Percentiles rank a stretch among this genome's conserved stretches.
Conservation (phyloP, 2,329 filamentous ascomycete genomes). For the Sarocladiaceae sp. region DNA sequence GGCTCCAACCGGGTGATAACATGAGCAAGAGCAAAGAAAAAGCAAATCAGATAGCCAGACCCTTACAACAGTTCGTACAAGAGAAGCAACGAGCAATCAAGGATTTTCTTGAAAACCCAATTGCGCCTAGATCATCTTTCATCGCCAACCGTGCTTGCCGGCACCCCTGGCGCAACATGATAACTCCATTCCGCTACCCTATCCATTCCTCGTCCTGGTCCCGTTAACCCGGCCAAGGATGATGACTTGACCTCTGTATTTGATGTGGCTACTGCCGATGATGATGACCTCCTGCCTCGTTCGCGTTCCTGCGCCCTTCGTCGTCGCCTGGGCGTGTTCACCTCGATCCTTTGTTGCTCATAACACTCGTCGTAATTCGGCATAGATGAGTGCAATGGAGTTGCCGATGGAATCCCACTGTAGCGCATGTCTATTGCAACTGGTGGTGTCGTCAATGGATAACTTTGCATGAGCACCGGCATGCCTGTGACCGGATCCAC, state of each 20-base stretch:
- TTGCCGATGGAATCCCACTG: neutral
- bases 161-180: constrained; percentile 40
- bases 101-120: neutral
- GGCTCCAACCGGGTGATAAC: no score
- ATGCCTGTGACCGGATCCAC: neutral
- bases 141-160: constrained; percentile 21
- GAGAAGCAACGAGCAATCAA: no score
- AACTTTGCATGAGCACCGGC: neutral
- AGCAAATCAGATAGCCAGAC: neutral
- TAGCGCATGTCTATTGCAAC: neutral
- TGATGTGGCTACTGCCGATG: constrained; percentile 1
- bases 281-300: neutral
- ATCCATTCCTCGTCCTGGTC: constrained; percentile 39
- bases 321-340: neutral
- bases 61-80: no score
- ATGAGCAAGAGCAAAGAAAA: neutral
- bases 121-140: neutral
- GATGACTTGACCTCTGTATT: constrained; percentile 27
- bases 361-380: neutral
- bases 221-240: constrained; percentile 43
- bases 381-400: neutral
- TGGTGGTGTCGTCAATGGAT: neutral
- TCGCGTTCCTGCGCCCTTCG: constrained; percentile 1
- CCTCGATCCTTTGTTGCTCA: neutral
- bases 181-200: constrained; percentile 45